Conservation (phyloP, 495 filamentous ascomycete genomes). For the Platismatia glauca region DNA sequence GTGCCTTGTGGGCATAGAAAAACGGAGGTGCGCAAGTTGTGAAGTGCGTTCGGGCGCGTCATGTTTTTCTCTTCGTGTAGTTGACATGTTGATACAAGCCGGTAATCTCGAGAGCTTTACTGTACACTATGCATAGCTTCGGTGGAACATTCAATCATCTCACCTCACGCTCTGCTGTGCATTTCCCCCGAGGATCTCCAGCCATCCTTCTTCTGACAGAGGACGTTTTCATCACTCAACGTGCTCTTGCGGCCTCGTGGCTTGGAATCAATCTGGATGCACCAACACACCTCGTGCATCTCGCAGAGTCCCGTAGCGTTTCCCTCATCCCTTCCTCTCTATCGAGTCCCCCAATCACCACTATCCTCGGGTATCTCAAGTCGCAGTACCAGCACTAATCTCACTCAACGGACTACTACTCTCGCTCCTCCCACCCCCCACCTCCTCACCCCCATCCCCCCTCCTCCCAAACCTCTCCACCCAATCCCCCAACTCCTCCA, state of each 20-base stretch:
- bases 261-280: too few species aligned
- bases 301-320: too few species aligned
- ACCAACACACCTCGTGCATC: too few species aligned
- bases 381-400: constrained; percentile 11
- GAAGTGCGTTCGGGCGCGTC: neutral
- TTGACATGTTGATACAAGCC: constrained; percentile 3
- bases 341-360: too few species aligned
- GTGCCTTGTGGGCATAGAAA: neutral
- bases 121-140: constrained; percentile 13
- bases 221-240: too few species aligned
- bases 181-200: neutral
- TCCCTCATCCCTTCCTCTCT: too few species aligned
- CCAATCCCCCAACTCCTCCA: constrained; percentile 62
- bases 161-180: neutral
- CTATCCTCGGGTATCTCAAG: constrained; percentile 2
- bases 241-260: too few species aligned
- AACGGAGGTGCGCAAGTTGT: neutral
- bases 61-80: constrained; percentile 8
- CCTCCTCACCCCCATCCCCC: neutral
- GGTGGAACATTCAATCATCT: constrained; percentile 13
- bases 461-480: constrained; percentile 17
- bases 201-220: too few species aligned
- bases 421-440: constrained; percentile 7
- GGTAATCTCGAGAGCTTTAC: neutral
- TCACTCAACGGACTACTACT: constrained; percentile 23